Evolutionary conservation across 208 protist species (phyloP).

Genomic region (Tritrichomonas musculus): DNA sequence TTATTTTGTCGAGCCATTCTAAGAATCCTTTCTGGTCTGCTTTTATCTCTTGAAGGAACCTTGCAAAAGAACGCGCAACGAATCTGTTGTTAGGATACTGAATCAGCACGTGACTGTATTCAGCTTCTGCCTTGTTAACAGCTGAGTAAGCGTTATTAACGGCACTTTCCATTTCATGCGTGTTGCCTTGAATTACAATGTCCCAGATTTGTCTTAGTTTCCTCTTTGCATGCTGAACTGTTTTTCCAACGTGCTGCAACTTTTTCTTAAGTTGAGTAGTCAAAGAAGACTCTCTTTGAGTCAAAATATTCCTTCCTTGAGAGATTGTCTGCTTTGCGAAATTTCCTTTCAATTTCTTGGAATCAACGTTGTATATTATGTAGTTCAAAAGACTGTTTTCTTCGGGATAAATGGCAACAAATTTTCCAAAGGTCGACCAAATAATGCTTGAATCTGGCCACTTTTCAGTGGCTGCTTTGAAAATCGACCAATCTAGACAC

Average conservation of each 20-base stretch:
- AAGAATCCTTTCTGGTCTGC: neutral
- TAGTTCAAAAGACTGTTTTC: neutral
- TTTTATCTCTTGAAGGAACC: neutral
- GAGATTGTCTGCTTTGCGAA: neutral
- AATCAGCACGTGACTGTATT: neutral
- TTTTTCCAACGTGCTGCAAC: neutral
- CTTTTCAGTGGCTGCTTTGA: neutral
- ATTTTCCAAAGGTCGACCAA: neutral
- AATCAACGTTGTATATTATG: neutral
- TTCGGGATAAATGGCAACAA: neutral
- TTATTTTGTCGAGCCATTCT: neutral
- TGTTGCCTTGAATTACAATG: neutral
- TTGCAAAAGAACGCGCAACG: neutral
- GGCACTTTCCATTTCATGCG: neutral
- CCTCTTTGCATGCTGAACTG: neutral
- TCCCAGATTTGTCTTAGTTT: neutral
- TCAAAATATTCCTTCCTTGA: neutral
- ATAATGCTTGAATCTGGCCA: neutral
- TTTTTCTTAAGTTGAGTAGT: neutral
- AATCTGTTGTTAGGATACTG: slow-evolving; percentile 16
- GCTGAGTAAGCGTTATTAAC: neutral
- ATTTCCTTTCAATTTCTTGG: neutral
- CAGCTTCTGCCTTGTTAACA: neutral
- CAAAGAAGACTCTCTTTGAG: neutral
- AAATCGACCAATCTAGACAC: neutral